These are phyloP conservation scores for Phytopythium kandeliae DNA, from an alignment of 352 stramenopile species.

Conservation along the genomic window DNA sequence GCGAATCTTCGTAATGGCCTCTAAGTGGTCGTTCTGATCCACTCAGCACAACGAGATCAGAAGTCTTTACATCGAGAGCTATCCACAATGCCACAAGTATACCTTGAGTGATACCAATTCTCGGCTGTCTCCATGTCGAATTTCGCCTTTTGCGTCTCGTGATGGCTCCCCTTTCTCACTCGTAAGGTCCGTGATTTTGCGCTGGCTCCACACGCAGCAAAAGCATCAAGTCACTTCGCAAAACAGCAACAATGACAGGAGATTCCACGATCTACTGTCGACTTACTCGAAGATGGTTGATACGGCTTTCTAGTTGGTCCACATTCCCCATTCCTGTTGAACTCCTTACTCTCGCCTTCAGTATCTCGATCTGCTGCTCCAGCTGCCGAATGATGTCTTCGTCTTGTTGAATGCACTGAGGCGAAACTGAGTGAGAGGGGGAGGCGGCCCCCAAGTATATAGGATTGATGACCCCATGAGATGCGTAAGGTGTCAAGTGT, in stretches of 20 bases:
- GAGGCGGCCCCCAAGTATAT: not conserved
- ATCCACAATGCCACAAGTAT: too few species aligned
- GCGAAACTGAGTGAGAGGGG: not conserved
- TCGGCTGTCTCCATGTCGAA: slow-evolving; percentile 13
- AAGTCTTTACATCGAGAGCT: too few species aligned
- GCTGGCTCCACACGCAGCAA: slow-evolving; percentile 18
- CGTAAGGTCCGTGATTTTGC: slow-evolving; percentile 18
- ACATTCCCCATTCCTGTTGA: slow-evolving; percentile 10
- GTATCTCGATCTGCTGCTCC: slow-evolving; percentile 20
- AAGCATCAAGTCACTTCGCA: not conserved
- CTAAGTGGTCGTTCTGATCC: slow-evolving; percentile 27
- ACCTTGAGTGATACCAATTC: slow-evolving; percentile 41
- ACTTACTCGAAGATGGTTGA: slow-evolving; percentile 22
- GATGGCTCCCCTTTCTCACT: not conserved
- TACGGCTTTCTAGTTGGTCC: slow-evolving; percentile 12
- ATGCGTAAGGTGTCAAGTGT: not conserved
- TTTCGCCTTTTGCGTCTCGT: not conserved
- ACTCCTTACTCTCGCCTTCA: slow-evolving; percentile 15
- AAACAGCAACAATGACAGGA: not conserved
- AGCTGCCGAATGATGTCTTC: slow-evolving; percentile 15
- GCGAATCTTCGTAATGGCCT: slow-evolving; percentile 35
- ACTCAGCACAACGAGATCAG: not conserved
- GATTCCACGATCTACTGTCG: not conserved
- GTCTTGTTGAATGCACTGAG: slow-evolving; percentile 12
- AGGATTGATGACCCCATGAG: not conserved